Percentiles rank a stretch among this genome's conserved stretches.
Conservation (phyloP, 1,139 yeast genomes). For the Entelexis paramagnoliae region DNA sequence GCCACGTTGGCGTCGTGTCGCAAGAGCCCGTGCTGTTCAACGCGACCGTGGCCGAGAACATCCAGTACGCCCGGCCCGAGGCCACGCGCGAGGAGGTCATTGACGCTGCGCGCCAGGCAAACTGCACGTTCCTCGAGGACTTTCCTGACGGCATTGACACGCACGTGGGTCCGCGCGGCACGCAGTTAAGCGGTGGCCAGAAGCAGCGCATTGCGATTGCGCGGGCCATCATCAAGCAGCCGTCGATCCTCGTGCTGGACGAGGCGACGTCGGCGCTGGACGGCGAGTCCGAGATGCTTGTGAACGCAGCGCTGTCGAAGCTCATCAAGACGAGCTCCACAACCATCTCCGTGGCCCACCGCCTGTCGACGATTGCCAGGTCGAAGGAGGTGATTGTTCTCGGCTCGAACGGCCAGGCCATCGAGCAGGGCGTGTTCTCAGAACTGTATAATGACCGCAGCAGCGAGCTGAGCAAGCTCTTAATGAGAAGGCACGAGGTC, state of each 20-base stretch:
- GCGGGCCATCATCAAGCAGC: constrained; percentile 63
- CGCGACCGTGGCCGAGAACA: constrained; percentile 79
- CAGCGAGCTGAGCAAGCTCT: constrained; percentile 60
- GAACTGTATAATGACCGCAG: constrained; percentile 50
- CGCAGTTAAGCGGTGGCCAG: constrained; percentile 83
- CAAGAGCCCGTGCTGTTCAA: constrained; percentile 92
- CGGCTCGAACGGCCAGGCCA: constrained; percentile 65
- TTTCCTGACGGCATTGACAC: constrained; percentile 82
- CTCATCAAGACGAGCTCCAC: constrained; percentile 61
- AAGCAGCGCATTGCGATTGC: constrained; percentile 79
- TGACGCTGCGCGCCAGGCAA: constrained; percentile 66
- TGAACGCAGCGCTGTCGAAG: constrained; percentile 50
- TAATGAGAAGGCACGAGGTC: constrained; percentile 30
- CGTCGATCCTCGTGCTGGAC: constrained; percentile 60
- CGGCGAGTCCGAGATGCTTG: constrained; percentile 76
- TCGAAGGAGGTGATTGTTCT: constrained; percentile 76
- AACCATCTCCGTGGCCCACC: constrained; percentile 84
- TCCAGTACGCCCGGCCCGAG: constrained; percentile 56
- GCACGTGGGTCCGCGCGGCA: constrained; percentile 73
- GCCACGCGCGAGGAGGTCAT: constrained; percentile 56
- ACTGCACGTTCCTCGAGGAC: constrained; percentile 61
- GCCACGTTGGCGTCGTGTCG: constrained; percentile 75
- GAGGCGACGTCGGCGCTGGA: constrained; percentile 82
- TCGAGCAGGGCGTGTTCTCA: constrained; percentile 69
- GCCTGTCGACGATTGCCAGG: constrained; percentile 76